These are phyloP conservation scores for Exophiala calicioides DNA, from an alignment of 2,329 filamentous ascomycete species.

Conservation along the genomic window DNA sequence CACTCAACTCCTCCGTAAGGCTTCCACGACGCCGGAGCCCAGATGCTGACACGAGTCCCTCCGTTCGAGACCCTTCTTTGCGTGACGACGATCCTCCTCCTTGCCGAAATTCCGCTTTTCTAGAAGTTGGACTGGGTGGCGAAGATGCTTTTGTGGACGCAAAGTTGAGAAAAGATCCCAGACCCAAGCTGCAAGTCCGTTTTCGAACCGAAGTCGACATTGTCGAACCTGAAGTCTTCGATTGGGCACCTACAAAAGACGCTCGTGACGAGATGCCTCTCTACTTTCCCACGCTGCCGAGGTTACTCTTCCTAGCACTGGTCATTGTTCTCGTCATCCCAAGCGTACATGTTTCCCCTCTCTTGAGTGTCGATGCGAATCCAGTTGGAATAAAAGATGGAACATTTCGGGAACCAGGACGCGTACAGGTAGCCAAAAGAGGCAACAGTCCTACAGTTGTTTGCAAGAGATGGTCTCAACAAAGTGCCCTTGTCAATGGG, in stretches of 20 bases:
- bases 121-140: conserved; percentile 30
- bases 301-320: conserved; percentile 25
- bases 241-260: conserved; percentile 1
- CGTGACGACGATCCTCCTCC: conserved; percentile 14
- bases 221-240: conserved; percentile 16
- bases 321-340: conserved; percentile 27
- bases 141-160: conserved; percentile 27
- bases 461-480: conserved; percentile 67
- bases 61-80: conserved; percentile 8
- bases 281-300: conserved; percentile 23
- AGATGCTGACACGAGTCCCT: conserved; percentile 9
- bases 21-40: conserved; percentile 10
- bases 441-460: conserved; percentile 55
- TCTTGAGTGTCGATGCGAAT: conserved; percentile 23
- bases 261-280: conserved; percentile 14
- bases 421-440: neutral
- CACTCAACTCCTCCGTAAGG: neutral
- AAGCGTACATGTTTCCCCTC: conserved; percentile 22
- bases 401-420: neutral
- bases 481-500: conserved; percentile 69
- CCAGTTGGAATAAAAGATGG: conserved; percentile 17
- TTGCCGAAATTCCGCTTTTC: conserved; percentile 29
- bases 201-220: conserved; percentile 28
- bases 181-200: conserved; percentile 25
- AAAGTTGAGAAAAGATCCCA: conserved; percentile 21